Percentiles rank a stretch among this genome's conserved stretches.
Evolutionary conservation across 805 yeast species (phyloP).

Genomic region (Yamadazyma laniorum): DNA sequence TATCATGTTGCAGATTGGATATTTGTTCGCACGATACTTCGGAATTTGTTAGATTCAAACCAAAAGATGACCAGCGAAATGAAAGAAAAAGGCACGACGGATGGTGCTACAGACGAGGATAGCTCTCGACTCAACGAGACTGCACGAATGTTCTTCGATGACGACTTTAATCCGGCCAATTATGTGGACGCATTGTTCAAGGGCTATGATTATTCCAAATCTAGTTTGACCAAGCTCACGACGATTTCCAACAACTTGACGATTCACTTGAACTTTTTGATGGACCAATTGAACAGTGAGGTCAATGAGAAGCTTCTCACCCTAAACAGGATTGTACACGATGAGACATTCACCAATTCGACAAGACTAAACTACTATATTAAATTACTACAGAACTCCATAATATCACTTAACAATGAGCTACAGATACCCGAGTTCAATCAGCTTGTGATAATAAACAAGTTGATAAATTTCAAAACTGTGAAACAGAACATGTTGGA

Average conservation of each 20-base stretch:
- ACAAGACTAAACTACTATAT: slow-evolving; percentile 66
- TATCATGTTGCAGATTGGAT: no score
- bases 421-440: slow-evolving; percentile 22
- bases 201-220: slow-evolving; percentile 17
- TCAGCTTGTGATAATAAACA: slow-evolving; percentile 21
- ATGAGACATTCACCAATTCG: slow-evolving; percentile 27
- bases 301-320: slow-evolving; percentile 49
- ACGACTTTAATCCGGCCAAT: slow-evolving; percentile 60
- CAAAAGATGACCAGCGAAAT: no score
- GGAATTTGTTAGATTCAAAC: no score
- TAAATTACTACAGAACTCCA: slow-evolving; percentile 57
- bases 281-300: slow-evolving; percentile 47
- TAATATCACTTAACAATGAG: slow-evolving; percentile 54
- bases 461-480: slow-evolving; percentile 42
- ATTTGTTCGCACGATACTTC: no score
- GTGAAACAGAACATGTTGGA: slow-evolving; percentile 46
- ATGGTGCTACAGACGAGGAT: background rate
- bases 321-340: slow-evolving; percentile 33
- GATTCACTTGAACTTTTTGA: slow-evolving; percentile 60
- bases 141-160: slow-evolving; percentile 66
- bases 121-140: slow-evolving; percentile 32
- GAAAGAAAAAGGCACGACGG: no score
- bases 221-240: slow-evolving; percentile 38
- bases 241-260: slow-evolving; percentile 50
- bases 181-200: slow-evolving; percentile 63